A percentile compares a stretch with the other conserved stretches of the same genome.
Conservation (phyloP, 2,329 filamentous ascomycete genomes). For the Trichoderma oligosporum region DNA sequence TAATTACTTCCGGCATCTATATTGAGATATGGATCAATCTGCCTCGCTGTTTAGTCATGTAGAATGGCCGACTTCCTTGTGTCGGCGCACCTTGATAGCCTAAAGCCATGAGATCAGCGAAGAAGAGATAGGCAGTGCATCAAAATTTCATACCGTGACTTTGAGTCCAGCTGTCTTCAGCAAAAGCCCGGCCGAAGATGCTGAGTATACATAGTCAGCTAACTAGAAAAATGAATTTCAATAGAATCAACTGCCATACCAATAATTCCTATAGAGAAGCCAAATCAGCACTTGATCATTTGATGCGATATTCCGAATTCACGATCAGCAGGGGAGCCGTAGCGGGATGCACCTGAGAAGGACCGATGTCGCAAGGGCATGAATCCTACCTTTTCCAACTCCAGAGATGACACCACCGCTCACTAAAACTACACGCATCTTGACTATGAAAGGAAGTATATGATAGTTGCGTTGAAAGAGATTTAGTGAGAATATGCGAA, state of each 20-base stretch:
- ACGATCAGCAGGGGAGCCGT: neutral
- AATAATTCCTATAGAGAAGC: constrained; percentile 21
- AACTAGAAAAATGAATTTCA: neutral
- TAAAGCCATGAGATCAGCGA: neutral
- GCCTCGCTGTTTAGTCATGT: neutral
- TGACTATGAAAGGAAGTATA: too few species aligned
- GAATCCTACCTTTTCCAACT: constrained; percentile 5
- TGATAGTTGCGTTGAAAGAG: too few species aligned
- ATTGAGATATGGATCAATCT: constrained; percentile 49
- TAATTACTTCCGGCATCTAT: constrained; percentile 30
- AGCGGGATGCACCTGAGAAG: neutral
- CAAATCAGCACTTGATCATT: neutral
- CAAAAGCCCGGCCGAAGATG: constrained; percentile 64
- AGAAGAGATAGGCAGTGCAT: neutral
- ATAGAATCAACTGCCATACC: constrained; percentile 18
- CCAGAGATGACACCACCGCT: constrained; percentile 52
- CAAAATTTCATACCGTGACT: constrained; percentile 24
- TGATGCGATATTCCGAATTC: neutral
- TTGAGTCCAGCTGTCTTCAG: constrained; percentile 29
- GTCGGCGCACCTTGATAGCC: neutral
- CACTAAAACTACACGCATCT: constrained; percentile 31
- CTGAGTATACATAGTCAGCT: constrained; percentile 33
- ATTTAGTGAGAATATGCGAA: too few species aligned
- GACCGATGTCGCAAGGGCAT: neutral
- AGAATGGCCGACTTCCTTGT: neutral